phyloP scores from a whole-genome alignment of 148 eudicot species.

The Salicornia ramosissima region DNA sequence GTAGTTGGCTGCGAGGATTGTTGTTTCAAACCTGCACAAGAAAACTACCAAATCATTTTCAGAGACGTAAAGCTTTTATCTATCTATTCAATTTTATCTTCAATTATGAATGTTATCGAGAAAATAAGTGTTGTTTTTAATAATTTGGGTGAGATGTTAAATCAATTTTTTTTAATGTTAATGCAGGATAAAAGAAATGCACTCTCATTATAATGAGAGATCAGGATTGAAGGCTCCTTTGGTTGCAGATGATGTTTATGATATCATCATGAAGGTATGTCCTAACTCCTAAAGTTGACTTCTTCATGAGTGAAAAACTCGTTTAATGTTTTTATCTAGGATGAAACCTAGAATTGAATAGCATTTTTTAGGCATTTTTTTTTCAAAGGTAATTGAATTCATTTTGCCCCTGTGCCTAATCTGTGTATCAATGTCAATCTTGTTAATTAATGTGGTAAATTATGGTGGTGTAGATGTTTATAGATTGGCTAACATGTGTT shows the following conservation, averaged over 20 bases:
- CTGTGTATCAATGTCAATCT: no score
- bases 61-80: constrained; percentile 60
- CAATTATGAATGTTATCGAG: no score
- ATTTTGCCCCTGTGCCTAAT: no score
- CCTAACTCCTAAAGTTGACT: accelerated
- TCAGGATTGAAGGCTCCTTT: constrained; percentile 77
- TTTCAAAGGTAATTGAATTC: no score
- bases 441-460: no score
- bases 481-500: no score
- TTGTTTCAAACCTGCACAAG: constrained; percentile 86
- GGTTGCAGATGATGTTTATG: constrained; percentile 91
- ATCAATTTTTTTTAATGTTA: not conserved
- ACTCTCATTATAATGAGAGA: constrained; percentile 58
- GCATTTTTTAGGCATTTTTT: no score
- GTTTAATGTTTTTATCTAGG: no score
- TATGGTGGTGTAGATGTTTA: no score
- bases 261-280: constrained; percentile 84
- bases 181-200: constrained; percentile 73
- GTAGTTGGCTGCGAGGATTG: constrained; percentile 91
- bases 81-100: not conserved
- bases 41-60: constrained; percentile 84
- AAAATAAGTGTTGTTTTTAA: no score
- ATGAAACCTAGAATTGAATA: no score
- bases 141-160: not conserved
- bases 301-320: no score